Conservation (phyloP, 2,329 filamentous ascomycete genomes). For the Xylariaceae sp. region DNA sequence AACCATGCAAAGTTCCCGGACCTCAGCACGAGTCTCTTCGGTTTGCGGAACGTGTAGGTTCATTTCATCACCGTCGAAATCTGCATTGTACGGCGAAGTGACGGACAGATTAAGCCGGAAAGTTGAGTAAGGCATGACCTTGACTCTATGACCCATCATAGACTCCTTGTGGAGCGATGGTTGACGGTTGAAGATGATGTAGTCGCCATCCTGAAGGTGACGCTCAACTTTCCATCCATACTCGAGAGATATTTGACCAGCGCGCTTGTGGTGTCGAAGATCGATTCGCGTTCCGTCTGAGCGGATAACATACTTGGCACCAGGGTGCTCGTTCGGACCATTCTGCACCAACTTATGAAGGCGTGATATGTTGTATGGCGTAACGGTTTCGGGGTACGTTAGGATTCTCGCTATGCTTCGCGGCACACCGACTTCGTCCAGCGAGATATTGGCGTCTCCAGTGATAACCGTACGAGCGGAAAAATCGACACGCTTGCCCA, state of each 20-base stretch:
- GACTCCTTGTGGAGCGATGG: conserved; percentile 99
- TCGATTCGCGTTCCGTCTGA: conserved; percentile 94
- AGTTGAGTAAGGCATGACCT: conserved; percentile 98
- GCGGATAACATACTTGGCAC: conserved; percentile 94
- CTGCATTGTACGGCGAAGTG: conserved; percentile 97
- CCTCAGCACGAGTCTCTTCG: conserved; percentile 93
- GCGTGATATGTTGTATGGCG: conserved; percentile 95
- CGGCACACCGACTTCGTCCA: conserved; percentile 97
- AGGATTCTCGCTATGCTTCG: conserved; percentile 89
- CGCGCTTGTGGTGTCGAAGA: conserved; percentile 87
- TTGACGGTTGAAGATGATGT: conserved; percentile 99
- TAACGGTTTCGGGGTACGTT: conserved; percentile 97
- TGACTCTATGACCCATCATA: conserved; percentile 99
- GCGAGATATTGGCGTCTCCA: conserved; percentile 92
- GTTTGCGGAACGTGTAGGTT: conserved; percentile 99
- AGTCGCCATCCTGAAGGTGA: conserved; percentile 93
- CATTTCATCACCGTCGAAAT: conserved; percentile 99
- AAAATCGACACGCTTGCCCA: conserved; percentile 99
- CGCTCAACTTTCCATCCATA: conserved; percentile 99
- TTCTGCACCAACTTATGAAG: conserved; percentile 88
- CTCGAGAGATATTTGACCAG: conserved; percentile 82
- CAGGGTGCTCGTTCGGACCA: conserved; percentile 91
- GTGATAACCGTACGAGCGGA: conserved; percentile 99
- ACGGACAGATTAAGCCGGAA: conserved; percentile 97
- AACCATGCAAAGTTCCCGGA: conserved; percentile 95